phyloP scores from a whole-genome alignment of 768 basidiomycete genomes.

The Tulasnella sp. region DNA sequence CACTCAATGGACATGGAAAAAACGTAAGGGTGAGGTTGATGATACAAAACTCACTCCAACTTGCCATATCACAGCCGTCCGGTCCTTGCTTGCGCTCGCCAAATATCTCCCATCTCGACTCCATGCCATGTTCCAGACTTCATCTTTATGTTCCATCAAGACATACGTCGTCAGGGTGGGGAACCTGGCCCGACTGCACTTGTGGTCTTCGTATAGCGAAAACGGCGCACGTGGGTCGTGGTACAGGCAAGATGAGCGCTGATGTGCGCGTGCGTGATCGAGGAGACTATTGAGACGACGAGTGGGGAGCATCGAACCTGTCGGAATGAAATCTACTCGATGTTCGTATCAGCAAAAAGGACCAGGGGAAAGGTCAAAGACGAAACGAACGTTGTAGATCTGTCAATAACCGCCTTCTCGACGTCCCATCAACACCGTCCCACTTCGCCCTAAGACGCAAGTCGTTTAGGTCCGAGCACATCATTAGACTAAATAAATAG shows the following conservation, averaged over 20 bases:
- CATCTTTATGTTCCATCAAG: slow-evolving; percentile 75
- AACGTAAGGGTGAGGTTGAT: not conserved
- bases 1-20: not conserved
- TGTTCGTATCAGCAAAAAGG: not conserved
- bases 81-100: slow-evolving; percentile 83
- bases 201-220: slow-evolving; percentile 81
- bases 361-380: not conserved
- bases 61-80: slow-evolving; percentile 79
- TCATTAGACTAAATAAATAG: slow-evolving; percentile 53
- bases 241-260: slow-evolving; percentile 73
- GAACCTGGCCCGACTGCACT: slow-evolving; percentile 70
- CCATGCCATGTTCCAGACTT: slow-evolving; percentile 96
- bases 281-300: slow-evolving; percentile 77
- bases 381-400: slow-evolving; percentile 60
- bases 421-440: slow-evolving; percentile 79
- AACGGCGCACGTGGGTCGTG: slow-evolving; percentile 59
- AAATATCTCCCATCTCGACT: slow-evolving; percentile 77
- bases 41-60: slow-evolving; percentile 48
- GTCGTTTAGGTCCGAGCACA: slow-evolving; percentile 82
- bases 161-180: slow-evolving; percentile 78
- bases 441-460: slow-evolving; percentile 68
- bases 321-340: slow-evolving; percentile 68
- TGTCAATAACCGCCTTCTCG: slow-evolving; percentile 62
- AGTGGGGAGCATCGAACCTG: slow-evolving; percentile 86
- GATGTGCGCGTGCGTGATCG: slow-evolving; percentile 71